Percentiles rank a stretch among this genome's conserved stretches.
Conservation (phyloP, 495 filamentous ascomycete species). For the Rhypophila decipiens region DNA sequence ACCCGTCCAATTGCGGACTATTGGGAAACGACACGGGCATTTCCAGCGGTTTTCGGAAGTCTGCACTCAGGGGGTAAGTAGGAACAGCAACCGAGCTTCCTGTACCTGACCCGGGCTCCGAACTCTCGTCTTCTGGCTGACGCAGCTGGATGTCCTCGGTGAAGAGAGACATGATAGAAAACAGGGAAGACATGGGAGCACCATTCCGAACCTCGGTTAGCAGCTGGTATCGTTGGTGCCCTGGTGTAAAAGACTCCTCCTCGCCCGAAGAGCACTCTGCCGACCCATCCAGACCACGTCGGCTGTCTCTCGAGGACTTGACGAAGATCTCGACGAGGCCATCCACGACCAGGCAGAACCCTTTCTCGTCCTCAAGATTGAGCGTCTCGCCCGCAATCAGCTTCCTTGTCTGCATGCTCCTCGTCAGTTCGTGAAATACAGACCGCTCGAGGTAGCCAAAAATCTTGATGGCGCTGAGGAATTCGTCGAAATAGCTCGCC, state of each 20-base stretch:
- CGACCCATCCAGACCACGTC: constrained; percentile 14
- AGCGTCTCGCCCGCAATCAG: constrained; percentile 92
- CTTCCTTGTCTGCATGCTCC: constrained; percentile 96
- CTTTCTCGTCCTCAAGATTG: constrained; percentile 93
- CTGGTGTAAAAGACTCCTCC: constrained; percentile 50
- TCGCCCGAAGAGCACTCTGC: constrained; percentile 53
- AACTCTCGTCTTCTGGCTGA: constrained; percentile 54
- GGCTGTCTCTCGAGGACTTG: constrained; percentile 66
- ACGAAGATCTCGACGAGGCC: constrained; percentile 97
- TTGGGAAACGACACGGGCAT: constrained; percentile 23
- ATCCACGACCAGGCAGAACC: constrained; percentile 96
- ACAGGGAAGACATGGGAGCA: constrained; percentile 95
- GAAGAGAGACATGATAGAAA: constrained; percentile 93
- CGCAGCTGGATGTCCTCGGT: constrained; percentile 87
- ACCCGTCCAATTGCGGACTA: constrained; percentile 33
- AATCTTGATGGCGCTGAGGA: constrained; percentile 97
- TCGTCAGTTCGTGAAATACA: constrained; percentile 94
- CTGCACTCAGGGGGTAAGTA: constrained; percentile 37
- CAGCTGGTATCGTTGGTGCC: constrained; percentile 73
- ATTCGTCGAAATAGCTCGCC: constrained; percentile 94
- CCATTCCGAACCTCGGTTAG: constrained; percentile 97
- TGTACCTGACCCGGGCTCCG: constrained; percentile 13
- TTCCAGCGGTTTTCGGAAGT: constrained; percentile 38
- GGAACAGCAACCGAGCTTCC: constrained; percentile 18
- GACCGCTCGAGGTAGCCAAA: constrained; percentile 96